Base-by-base conservation (phyloP, 2,329 filamentous ascomycete genomes). In the Ophiostoma fasciatum region DNA sequence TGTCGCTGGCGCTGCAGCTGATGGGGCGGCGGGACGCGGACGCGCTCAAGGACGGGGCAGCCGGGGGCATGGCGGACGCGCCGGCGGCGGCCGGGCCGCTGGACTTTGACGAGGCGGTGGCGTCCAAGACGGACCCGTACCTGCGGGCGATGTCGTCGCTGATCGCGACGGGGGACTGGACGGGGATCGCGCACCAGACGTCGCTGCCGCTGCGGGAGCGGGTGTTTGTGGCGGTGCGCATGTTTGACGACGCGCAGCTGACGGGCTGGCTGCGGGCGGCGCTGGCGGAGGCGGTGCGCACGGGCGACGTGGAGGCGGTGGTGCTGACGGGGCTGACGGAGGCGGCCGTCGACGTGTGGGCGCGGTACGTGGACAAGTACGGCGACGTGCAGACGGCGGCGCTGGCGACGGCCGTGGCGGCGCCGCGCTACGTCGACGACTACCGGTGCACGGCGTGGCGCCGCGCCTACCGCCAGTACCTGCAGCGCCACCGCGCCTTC, bases 361-460 rank as follows among this genome's bases (percentile, higher is more conserved):
- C 81, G 42, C 71, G 73, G 34, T 84, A 85, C 54, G 68, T 90
- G 31, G 67, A 77, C 46, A 79, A 78, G 46, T 84, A 79, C 52
- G 68, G 75, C 49, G 82, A 88, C 52, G 66, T 82, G 18, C 83
- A 92, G 57, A 85, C 82, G 1, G 79, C 82, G 2, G 78, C 81
- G 0, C 63, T 90, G 2, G 70, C 83, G 41, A 70, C 82, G 39
- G 78, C 78, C 11, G 76, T 81, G 52, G 80, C 78, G 45, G 72
- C 75, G 38, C 82, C 82, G 0, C 68, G 74, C 8, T 88, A 83
- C 54, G 75, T 88, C 45, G 71, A 80, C 53, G 83, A 90, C 52
- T 62, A 78, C 29, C 76, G 83, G 44, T 83, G 78, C 57, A 64
- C 68, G 9, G 73, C 78, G 37, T 88, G 82, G 79, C 77, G 79